These are phyloP conservation scores for Schizophyllum amplum DNA, from an alignment of 1,284 basidiomycete genomes.

Conservation along the genomic window DNA sequence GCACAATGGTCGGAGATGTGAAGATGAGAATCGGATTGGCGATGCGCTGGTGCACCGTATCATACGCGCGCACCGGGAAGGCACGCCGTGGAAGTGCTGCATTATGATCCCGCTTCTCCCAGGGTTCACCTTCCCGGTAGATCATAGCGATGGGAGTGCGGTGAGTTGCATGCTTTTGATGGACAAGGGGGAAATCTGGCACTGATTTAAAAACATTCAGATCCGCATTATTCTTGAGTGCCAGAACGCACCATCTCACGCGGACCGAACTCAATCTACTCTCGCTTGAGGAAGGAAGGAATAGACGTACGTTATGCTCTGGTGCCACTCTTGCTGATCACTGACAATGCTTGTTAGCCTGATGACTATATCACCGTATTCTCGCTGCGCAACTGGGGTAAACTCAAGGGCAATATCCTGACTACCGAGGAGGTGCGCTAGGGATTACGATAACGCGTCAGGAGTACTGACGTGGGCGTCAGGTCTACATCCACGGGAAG, in stretches of 20 bases:
- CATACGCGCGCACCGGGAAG: conserved; percentile 80
- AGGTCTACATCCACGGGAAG: conserved; percentile 89
- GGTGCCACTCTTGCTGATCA: conserved; percentile 1
- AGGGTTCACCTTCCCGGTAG: conserved; percentile 91
- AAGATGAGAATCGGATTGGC: conserved; percentile 92
- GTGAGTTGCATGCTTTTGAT: conserved; percentile 35
- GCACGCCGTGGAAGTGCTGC: conserved; percentile 85
- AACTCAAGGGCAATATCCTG: conserved; percentile 77
- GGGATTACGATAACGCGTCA: not conserved
- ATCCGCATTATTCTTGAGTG: conserved; percentile 91
- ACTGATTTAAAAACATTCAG: conserved; percentile 25
- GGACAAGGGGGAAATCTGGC: not conserved
- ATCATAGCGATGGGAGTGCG: conserved; percentile 87
- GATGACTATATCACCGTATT: conserved; percentile 92
- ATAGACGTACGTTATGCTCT: conserved; percentile 58
- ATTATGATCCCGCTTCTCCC: conserved; percentile 91
- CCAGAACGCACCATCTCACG: conserved; percentile 87
- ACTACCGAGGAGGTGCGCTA: conserved; percentile 79
- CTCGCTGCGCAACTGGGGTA: conserved; percentile 90
- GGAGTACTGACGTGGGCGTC: conserved; percentile 1
- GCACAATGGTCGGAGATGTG: conserved; percentile 82
- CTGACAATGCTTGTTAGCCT: conserved; percentile 44
- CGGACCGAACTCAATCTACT: conserved; percentile 91
- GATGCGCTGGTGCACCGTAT: conserved; percentile 92
- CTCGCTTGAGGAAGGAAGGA: conserved; percentile 77